Conservation (phyloP, 73 alveolate genomes). For the Paramecium octaurelia region DNA sequence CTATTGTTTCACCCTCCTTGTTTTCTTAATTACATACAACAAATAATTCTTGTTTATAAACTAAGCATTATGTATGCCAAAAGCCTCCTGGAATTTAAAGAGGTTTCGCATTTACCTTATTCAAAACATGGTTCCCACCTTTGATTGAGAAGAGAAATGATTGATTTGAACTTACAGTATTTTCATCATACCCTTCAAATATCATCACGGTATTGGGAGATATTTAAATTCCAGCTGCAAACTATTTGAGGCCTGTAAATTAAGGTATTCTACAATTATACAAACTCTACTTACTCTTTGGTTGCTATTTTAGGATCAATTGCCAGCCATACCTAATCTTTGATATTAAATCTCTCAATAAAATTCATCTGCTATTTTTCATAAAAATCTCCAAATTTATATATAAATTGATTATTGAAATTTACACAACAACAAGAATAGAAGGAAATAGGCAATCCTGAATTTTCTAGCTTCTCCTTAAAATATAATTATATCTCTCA, state of each 20-base stretch:
- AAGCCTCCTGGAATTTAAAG: not conserved
- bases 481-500: not conserved
- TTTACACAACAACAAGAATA: not conserved
- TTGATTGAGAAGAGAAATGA: not conserved
- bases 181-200: conserved; percentile 27
- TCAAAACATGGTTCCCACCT: not conserved
- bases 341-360: conserved; percentile 18
- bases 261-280: not conserved
- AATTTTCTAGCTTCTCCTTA: not conserved
- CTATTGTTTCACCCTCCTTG: not conserved
- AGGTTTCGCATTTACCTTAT: not conserved
- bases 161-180: not conserved
- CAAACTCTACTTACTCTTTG: not conserved
- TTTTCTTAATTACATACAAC: not conserved
- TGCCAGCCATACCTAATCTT: not conserved
- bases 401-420: not conserved
- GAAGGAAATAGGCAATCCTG: not conserved
- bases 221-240: conserved; percentile 1
- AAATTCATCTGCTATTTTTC: not conserved
- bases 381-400: conserved; percentile 34
- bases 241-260: not conserved
- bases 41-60: not conserved
- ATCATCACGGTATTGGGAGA: not conserved
- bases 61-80: conserved; percentile 2
- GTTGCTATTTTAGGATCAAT: not conserved